Evolutionary conservation across 257 asterid species (phyloP).

Genomic region (Salvia rosmarinus): DNA sequence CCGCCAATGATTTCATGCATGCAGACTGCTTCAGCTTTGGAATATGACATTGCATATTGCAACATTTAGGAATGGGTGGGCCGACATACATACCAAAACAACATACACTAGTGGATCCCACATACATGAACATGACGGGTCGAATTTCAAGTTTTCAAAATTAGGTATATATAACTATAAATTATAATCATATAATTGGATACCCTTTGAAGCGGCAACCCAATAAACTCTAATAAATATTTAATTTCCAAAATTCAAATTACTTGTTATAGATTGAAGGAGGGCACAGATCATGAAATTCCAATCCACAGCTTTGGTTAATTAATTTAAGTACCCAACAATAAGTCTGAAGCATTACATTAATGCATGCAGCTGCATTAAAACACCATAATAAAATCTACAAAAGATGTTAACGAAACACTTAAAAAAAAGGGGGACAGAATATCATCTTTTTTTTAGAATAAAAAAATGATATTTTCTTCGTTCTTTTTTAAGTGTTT

Average conservation of each 20-base stretch:
- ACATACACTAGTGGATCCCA: constrained; percentile 18
- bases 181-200: background rate
- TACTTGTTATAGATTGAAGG: background rate
- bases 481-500: too few relatives aligned
- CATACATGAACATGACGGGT: background rate
- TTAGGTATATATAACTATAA: background rate
- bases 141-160: constrained; percentile 13
- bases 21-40: constrained; percentile 1
- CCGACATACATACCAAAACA: constrained; percentile 24
- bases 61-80: constrained; percentile 31
- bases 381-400: constrained; percentile 14
- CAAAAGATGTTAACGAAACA: too few relatives aligned
- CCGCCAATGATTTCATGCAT: too few relatives aligned
- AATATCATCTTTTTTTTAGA: too few relatives aligned
- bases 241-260: background rate
- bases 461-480: too few relatives aligned
- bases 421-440: too few relatives aligned
- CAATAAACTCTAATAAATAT: background rate
- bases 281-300: background rate
- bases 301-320: background rate
- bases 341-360: constrained; percentile 9
- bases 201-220: background rate
- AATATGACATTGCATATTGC: constrained; percentile 23
- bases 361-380: constrained; percentile 11
- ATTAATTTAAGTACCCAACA: background rate